A percentile compares a stretch with the other conserved stretches of the same genome.
Conservation (phyloP, 768 basidiomycete species). For the Artomyces pyxidatus region DNA sequence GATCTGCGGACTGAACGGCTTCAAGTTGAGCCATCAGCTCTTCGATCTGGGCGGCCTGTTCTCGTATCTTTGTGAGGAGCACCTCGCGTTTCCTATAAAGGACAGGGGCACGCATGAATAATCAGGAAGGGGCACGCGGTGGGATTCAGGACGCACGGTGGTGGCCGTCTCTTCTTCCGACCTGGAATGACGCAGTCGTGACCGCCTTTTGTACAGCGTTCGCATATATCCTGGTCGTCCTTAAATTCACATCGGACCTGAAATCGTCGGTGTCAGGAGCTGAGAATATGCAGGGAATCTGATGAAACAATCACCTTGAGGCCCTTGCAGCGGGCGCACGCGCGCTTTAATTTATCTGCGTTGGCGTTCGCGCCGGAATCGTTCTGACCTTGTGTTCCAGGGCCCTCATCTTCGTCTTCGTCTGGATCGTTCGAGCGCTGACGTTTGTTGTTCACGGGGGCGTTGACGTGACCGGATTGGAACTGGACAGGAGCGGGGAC, state of each 20-base stretch:
- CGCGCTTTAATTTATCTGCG: slow-evolving; percentile 14
- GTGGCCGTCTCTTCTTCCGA: slow-evolving; percentile 70
- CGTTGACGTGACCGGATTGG: not conserved
- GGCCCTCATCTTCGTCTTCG: slow-evolving; percentile 3
- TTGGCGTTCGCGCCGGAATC: not conserved
- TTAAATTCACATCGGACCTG: slow-evolving; percentile 75
- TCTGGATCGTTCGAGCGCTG: slow-evolving; percentile 10
- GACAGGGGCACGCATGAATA: not conserved
- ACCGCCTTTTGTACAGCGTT: slow-evolving; percentile 60
- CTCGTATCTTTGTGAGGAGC: slow-evolving; percentile 67
- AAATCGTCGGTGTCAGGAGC: not conserved
- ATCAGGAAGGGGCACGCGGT: not conserved
- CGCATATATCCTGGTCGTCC: slow-evolving; percentile 66
- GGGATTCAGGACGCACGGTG: slow-evolving; percentile 49
- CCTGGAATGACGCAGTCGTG: slow-evolving; percentile 78
- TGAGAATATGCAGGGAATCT: no score
- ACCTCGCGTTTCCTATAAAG: slow-evolving; percentile 64
- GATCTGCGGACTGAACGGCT: slow-evolving; percentile 24
- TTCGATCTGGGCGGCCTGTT: slow-evolving; percentile 66
- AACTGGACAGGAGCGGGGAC: not conserved
- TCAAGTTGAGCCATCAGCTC: slow-evolving; percentile 66
- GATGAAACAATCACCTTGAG: no score
- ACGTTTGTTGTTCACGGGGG: not conserved
- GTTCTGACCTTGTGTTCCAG: not conserved
- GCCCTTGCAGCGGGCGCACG: slow-evolving; percentile 16